A percentile compares a stretch with the other conserved stretches of the same genome.
These are phyloP conservation scores for Cryptococcus wingfieldii DNA, from an alignment of 1,284 basidiomycete genomes.

Conservation along the genomic window DNA sequence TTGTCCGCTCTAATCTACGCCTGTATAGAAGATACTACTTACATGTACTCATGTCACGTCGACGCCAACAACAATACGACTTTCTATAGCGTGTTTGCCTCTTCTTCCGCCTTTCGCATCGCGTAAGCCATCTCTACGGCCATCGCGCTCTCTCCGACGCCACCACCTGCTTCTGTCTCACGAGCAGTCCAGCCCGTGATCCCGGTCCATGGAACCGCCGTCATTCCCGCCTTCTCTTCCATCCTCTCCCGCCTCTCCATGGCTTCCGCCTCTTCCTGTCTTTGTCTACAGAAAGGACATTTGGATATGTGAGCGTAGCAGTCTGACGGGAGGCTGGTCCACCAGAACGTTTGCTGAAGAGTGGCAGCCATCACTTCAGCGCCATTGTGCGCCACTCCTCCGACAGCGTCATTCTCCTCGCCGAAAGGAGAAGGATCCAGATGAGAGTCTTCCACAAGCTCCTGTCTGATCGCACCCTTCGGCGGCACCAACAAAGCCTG, in stretches of 20 bases:
- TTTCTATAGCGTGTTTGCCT: slow-evolving; percentile 9
- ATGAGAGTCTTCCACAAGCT: slow-evolving; percentile 31
- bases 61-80: background rate
- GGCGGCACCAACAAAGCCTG: slow-evolving; percentile 35
- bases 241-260: slow-evolving; percentile 1
- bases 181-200: slow-evolving; percentile 14
- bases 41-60: background rate
- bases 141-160: slow-evolving; percentile 23
- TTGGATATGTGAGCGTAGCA: slow-evolving; percentile 10
- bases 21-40: background rate
- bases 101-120: slow-evolving; percentile 28
- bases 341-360: slow-evolving; percentile 32
- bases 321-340: slow-evolving; percentile 28
- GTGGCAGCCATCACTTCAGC: slow-evolving; percentile 17
- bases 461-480: slow-evolving; percentile 23
- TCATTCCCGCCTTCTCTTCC: slow-evolving; percentile 3
- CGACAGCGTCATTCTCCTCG: background rate
- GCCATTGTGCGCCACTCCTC: slow-evolving; percentile 13
- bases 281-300: slow-evolving; percentile 18
- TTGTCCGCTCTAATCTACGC: background rate
- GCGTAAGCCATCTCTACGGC: slow-evolving; percentile 35
- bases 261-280: background rate
- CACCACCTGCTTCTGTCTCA: background rate
- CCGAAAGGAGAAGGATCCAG: slow-evolving; percentile 7
- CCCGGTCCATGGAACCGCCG: slow-evolving; percentile 10